phyloP scores from a whole-genome alignment of 2,329 filamentous ascomycete genomes.

The Conoideocrella luteorostrata region DNA sequence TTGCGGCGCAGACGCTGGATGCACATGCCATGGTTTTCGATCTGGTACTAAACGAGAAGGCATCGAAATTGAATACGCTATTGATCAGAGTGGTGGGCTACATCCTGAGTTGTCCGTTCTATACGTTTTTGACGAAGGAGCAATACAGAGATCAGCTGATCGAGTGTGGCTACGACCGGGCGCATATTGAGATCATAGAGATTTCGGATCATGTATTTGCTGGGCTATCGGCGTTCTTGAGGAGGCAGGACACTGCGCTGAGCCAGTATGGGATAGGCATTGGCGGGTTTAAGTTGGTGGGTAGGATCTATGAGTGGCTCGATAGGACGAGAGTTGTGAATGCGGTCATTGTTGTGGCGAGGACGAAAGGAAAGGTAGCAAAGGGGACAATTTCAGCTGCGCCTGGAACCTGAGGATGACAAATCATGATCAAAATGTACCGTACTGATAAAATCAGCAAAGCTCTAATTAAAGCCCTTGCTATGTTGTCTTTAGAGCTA shows the following conservation, averaged over 20 bases:
- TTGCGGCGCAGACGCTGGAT: slow-evolving; percentile 32
- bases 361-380: slow-evolving; percentile 2
- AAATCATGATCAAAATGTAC: too few species aligned
- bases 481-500: too few species aligned
- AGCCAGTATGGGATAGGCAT: slow-evolving; percentile 27
- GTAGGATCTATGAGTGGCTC: slow-evolving; percentile 33
- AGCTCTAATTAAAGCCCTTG: too few species aligned
- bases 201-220: slow-evolving; percentile 47
- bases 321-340: slow-evolving; percentile 25
- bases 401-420: too few species aligned
- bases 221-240: slow-evolving; percentile 39
- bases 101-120: slow-evolving; percentile 40
- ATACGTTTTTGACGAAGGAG: slow-evolving; percentile 39
- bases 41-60: slow-evolving; percentile 33
- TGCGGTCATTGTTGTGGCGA: slow-evolving; percentile 29
- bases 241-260: slow-evolving; percentile 25
- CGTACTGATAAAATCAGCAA: too few species aligned
- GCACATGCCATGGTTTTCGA: slow-evolving; percentile 52
- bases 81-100: slow-evolving; percentile 36
- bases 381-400: background rate
- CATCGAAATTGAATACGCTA: slow-evolving; percentile 22
- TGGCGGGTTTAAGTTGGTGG: slow-evolving; percentile 29
- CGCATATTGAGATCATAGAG: slow-evolving; percentile 38
- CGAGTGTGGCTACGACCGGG: slow-evolving; percentile 38
- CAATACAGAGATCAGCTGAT: slow-evolving; percentile 40